These are phyloP conservation scores for Stagonosporopsis tanaceti DNA, from an alignment of 2,329 filamentous ascomycete species.

Conservation along the genomic window DNA sequence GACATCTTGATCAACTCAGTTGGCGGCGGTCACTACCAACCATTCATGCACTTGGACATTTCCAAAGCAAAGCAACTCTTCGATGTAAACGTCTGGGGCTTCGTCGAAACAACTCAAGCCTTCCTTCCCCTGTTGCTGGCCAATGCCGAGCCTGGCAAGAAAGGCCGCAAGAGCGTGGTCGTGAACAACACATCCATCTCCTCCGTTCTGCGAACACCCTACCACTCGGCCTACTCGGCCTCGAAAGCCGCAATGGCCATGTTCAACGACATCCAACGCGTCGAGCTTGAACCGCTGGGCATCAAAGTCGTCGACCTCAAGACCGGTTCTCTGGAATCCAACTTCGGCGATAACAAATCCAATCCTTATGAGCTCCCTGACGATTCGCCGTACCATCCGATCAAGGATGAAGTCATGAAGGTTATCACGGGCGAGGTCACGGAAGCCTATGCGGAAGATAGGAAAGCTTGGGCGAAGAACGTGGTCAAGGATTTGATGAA, in stretches of 20 bases:
- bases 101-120: slow-evolving; percentile 48
- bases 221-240: slow-evolving; percentile 39
- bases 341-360: slow-evolving; percentile 17
- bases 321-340: slow-evolving; percentile 25
- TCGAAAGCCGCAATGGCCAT: slow-evolving; percentile 50
- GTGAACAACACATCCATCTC: slow-evolving; percentile 22
- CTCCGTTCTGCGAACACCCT: slow-evolving; percentile 15
- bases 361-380: slow-evolving; percentile 12
- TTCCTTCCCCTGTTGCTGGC: slow-evolving; percentile 42
- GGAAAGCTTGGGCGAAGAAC: slow-evolving; percentile 20
- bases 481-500: slow-evolving; percentile 21
- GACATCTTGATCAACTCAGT: slow-evolving; percentile 54
- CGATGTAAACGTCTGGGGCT: slow-evolving; percentile 53
- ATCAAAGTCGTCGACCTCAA: slow-evolving; percentile 34
- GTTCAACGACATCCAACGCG: slow-evolving; percentile 33
- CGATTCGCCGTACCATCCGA: slow-evolving; percentile 14
- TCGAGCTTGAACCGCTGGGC: slow-evolving; percentile 33
- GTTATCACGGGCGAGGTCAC: slow-evolving; percentile 14
- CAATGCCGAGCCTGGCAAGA: slow-evolving; percentile 4
- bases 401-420: slow-evolving; percentile 19
- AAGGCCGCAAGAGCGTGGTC: slow-evolving; percentile 11
- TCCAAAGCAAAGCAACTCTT: slow-evolving; percentile 21
- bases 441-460: slow-evolving; percentile 17
- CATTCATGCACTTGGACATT: slow-evolving; percentile 37
- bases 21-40: slow-evolving; percentile 44